phyloP scores from a whole-genome alignment of 345 rosid species.

The Gossypium raimondii region DNA sequence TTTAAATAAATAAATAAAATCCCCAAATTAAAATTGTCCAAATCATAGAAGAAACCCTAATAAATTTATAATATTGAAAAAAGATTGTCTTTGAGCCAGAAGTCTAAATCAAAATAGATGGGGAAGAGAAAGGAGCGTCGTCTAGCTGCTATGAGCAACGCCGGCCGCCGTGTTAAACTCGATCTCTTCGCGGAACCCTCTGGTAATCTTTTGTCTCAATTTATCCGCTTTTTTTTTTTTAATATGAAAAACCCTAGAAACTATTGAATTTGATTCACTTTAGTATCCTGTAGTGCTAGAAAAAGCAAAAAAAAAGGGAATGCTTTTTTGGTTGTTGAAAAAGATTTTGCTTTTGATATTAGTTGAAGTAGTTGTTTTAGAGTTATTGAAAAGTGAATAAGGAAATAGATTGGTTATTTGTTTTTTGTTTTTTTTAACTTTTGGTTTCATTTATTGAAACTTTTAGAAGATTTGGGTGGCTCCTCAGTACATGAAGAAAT shows the following conservation, averaged over 20 bases:
- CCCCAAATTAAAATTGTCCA: neutral
- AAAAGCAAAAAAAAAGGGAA: neutral
- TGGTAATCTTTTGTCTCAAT: constrained; percentile 40
- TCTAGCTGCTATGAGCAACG: constrained; percentile 66
- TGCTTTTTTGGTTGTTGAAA: neutral
- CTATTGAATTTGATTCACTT: neutral
- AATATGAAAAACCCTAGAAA: neutral
- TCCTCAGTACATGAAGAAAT: constrained; percentile 55
- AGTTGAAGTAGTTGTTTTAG: neutral
- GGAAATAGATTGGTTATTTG: neutral
- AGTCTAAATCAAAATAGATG: constrained; percentile 36
- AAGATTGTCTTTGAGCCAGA: neutral
- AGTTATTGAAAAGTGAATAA: neutral
- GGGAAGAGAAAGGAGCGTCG: constrained; percentile 95
- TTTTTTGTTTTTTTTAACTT: neutral
- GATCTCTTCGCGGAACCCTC: constrained; percentile 98
- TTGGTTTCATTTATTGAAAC: neutral
- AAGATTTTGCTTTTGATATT: neutral
- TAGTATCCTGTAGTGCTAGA: neutral
- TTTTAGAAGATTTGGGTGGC: constrained; percentile 58
- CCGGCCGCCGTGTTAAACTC: constrained; percentile 91
- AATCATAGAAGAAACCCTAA: constrained; percentile 3
- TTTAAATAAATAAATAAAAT: no score
- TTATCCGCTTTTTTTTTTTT: neutral
- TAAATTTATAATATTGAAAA: neutral